These are phyloP conservation scores for Xylaria bambusicola DNA, from an alignment of 495 filamentous ascomycete genomes.

Conservation along the genomic window DNA sequence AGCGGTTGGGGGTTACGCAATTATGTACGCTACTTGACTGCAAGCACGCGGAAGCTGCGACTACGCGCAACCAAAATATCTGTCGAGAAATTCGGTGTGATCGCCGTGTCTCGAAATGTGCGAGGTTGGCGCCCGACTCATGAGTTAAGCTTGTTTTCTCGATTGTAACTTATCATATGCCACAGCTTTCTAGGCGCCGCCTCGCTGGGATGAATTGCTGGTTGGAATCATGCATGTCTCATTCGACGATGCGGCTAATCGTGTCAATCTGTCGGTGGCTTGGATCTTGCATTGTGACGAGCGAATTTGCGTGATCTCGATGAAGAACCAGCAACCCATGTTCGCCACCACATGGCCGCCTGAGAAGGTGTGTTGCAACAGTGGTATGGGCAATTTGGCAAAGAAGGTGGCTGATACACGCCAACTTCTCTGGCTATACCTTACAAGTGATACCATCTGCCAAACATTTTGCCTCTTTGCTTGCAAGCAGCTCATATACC, in stretches of 20 bases:
- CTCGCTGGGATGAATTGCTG: neutral
- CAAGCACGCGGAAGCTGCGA: too few relatives aligned
- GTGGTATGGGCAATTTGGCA: neutral
- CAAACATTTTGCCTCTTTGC: neutral
- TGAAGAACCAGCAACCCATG: neutral
- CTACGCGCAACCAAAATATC: too few relatives aligned
- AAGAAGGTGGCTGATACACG: neutral
- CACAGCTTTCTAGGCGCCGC: neutral
- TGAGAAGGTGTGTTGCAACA: neutral
- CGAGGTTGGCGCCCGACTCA: neutral
- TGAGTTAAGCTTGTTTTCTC: neutral
- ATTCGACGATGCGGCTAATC: neutral
- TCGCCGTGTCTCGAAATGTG: neutral
- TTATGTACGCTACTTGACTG: too few relatives aligned
- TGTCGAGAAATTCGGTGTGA: neutral
- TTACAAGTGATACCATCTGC: neutral
- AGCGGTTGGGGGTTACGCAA: neutral
- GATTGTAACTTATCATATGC: neutral
- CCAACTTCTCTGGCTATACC: neutral
- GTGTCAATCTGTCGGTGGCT: neutral
- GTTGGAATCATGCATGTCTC: neutral
- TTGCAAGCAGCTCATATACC: too few relatives aligned
- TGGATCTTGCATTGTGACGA: slow-evolving; percentile 5
- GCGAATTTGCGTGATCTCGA: neutral
- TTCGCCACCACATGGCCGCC: neutral